Percentiles rank a stretch among this genome's conserved stretches.
Evolutionary conservation across 441 rosid species (phyloP).

Genomic region (Manihot esculenta): DNA sequence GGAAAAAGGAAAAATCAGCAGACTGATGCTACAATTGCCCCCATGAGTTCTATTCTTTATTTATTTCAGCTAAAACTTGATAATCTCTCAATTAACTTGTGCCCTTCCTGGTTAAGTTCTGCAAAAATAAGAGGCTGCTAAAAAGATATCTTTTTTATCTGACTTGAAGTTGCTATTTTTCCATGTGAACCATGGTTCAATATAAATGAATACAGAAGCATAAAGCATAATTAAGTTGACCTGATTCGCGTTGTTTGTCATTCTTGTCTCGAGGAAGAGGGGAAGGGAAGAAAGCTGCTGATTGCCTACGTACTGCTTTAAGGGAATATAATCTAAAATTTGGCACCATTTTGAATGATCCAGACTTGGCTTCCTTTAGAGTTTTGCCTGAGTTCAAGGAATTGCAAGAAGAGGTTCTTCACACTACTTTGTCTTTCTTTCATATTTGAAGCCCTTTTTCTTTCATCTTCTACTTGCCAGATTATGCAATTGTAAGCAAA

Average conservation of each 20-base stretch:
- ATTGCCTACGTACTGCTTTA: constrained; percentile 77
- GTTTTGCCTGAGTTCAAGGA: constrained; percentile 94
- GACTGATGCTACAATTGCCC: background rate
- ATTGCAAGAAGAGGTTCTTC: constrained; percentile 85
- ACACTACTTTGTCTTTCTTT: constrained; percentile 6
- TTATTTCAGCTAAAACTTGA: background rate
- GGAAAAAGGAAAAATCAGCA: background rate
- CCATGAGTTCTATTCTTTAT: background rate
- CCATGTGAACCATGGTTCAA: background rate
- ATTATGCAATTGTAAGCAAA: background rate
- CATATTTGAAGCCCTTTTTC: background rate
- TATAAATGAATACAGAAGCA: background rate
- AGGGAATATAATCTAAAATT: constrained; percentile 85
- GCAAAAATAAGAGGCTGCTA: background rate
- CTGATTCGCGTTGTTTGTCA: constrained; percentile 16
- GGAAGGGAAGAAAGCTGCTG: constrained; percentile 84
- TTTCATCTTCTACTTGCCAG: background rate
- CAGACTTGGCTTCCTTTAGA: constrained; percentile 90
- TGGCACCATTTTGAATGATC: constrained; percentile 89
- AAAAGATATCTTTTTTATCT: background rate
- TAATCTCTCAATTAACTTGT: too few relatives aligned
- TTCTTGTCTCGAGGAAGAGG: constrained; percentile 56
- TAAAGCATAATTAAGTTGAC: background rate
- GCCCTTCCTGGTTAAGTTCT: too few relatives aligned
- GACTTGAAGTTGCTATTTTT: constrained; percentile 7